Base-by-base conservation (phyloP, 169 alveolate species). In the Cryptosporidium canis region DNA sequence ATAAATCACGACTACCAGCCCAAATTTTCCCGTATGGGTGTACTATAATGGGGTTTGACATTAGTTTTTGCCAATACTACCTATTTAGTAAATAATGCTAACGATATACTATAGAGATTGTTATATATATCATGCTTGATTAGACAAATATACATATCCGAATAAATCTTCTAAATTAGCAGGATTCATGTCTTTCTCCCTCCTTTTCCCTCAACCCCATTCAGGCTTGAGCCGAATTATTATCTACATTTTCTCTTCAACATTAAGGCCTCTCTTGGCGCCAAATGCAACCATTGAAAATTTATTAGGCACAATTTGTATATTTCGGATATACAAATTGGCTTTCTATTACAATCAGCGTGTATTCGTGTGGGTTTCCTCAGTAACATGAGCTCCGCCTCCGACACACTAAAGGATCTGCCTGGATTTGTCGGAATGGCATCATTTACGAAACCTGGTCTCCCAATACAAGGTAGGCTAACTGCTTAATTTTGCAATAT, bases 391-490 rank as follows among this genome's bases (percentile, higher is more conserved):
- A 51, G 1, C 24, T 51, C 63, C 24, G 11, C n/a, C 2, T 51
- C 7, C 27, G 68, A 61, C 29, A 61, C 31, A 35, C n/a, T 61
- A 33, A 77, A 29, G 61, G 39, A 77, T 43, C 31, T 44, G 27
- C 66, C 70, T 1, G 87, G 64, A 41, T 61, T 77, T 33, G 24
- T 77, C n/a, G 87, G 87, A 56, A 27, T 55, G 61, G 87, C 77
- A 35, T 39, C 87, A 21, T 77, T 77, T 58, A 58, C 87, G 39
- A 77, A 77, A n/a, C 39, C 77, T 18, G 87, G 87, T 35, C 71
- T 77, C 21, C 44, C 61, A 27, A 77, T 77, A 24, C 58, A 77
- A 18, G 87, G 87, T 77, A 77, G 27, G 48, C 41, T 37, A 7
- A 12, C 9, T 1, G 8, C 37, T 2, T 24, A 9, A 16, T 66